Evolutionary conservation across 2,329 filamentous ascomycete genomes (phyloP), one percentile per base, ranked within the genome.

Genomic region (Stemphylium beticola): DNA sequence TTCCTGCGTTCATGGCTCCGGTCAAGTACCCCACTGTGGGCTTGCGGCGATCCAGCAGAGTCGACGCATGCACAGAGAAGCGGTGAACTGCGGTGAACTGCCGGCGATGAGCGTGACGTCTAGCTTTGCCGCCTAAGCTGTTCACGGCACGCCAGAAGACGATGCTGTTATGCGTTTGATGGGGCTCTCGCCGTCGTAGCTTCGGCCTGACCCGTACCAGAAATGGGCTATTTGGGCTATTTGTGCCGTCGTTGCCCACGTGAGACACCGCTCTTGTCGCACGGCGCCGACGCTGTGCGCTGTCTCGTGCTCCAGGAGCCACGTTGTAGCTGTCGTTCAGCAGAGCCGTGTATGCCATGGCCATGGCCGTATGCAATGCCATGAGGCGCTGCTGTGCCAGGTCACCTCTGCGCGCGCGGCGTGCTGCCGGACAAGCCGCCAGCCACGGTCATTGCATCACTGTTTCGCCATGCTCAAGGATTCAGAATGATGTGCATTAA

Each of bases 41-140:
- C 58, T 49, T 50, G 43, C 59, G 49, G 50, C 55, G 34, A 58
- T 54, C 50, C 49, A 55, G 56, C 53, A 54, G 47, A 36, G 44
- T 40, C 58, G 49, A 57, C 58, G 48, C 55, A 58, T 55, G 56
- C 57, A 49, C 58, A 61, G 59, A 67, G 52, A 60, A 64, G 69
- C 66, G 67, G 67, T 71, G 62, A 67, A 68, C 50, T 65, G 69
- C 70, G 69, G 64, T 69, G 67, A 74, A 74, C 60, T 72, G 68
- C 67, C 65, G 69, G 60, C 53, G 41, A 60, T 49, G 59, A 59
- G 64, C 65, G 69, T 65, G 61, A 65, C 64, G 54, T 64, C 38
- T 54, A 54, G 47, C 49, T 43, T 42, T 31, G 26, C 32, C 38
- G 38, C 32, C 56, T 65, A 29, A 69, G 61, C 62, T 61, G 60